Evolutionary conservation across 2,329 filamentous ascomycete genomes (phyloP).

Genomic region (Geosmithia morbida): DNA sequence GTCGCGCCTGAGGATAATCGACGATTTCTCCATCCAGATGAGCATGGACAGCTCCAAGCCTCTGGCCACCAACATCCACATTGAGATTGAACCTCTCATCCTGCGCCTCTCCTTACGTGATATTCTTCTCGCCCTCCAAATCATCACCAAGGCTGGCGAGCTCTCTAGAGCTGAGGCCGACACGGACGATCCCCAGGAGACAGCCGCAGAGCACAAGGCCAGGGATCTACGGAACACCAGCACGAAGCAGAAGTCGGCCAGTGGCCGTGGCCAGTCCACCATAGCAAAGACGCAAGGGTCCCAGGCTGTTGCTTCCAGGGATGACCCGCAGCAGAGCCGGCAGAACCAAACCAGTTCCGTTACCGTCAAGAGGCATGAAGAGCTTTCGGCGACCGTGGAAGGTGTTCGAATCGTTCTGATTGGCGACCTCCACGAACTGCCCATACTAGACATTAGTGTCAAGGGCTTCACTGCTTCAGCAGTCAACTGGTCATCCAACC

Average conservation of each 20-base stretch:
- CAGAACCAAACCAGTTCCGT: constrained; percentile 1
- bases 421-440: constrained; percentile 88
- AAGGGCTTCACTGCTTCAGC: constrained; percentile 79
- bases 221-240: constrained; percentile 35
- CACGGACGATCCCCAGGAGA: constrained; percentile 19
- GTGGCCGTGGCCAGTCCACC: constrained; percentile 39
- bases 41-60: constrained; percentile 60
- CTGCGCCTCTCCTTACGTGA: constrained; percentile 83
- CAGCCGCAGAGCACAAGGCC: constrained; percentile 35
- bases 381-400: constrained; percentile 73
- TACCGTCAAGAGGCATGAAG: constrained; percentile 37
- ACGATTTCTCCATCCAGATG: constrained; percentile 87
- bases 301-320: constrained; percentile 17
- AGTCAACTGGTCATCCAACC: constrained; percentile 77
- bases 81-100: constrained; percentile 84
- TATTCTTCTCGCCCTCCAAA: constrained; percentile 86
- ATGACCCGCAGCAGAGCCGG: constrained; percentile 7
- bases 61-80: constrained; percentile 62
- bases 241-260: constrained; percentile 41
- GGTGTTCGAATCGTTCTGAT: constrained; percentile 89
- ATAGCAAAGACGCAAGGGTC: constrained; percentile 25
- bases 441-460: constrained; percentile 84
- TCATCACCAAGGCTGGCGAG: constrained; percentile 79
- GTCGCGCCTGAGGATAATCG: constrained; percentile 77
- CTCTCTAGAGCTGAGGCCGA: constrained; percentile 51